Base-by-base conservation (phyloP, 371 early-diverging fungal species). In the Syncephalastrum monosporum region DNA sequence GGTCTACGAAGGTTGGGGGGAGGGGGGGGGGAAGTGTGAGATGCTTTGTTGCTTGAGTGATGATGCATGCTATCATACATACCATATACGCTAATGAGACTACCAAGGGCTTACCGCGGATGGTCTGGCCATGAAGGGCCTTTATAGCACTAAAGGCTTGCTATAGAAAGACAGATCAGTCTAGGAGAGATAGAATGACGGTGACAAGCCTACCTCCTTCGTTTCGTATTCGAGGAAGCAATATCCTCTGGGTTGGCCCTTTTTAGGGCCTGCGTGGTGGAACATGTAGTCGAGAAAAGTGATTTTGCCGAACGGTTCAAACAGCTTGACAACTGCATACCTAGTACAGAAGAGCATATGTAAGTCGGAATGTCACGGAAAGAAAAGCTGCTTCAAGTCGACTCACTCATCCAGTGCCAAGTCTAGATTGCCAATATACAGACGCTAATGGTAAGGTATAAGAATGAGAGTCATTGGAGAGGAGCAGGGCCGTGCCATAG, bases 281-380 rank as follows among this genome's bases (percentile, higher is more conserved):
- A 86, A 82, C 69, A 85, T 72, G 43, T 75, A 82, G 53, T 86
- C 85, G 27, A 86, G 64, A 48, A 71, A 77, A 14, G 81, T 85
- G 53, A 88, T 85, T 64, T 85, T 84, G 38, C 88, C 88, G 69
- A 71, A 85, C 12, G 85, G 82, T 56, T 83, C 69, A 62, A 86
- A 88, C n/a, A 88, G 61, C 58, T 84, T 82, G 25, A 85, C 65
- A 27, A 87, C 67, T 1, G 78, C 70, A 66, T 84, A 86, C 57
- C 86, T 84, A 21, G 17, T 21, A 42, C 33, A 24, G 55, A 50
- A 42, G 24, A 5, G 47, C 41, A 63, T 27, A 43, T 53, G 47
- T 27, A 6, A 42, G 4, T 44, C 27, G 16, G 46, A 13, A 19
- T 17, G 42, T 24, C 12, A n/a, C 0, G 27, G 47, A 25, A 42